Percentiles rank a stretch among this genome's conserved stretches.
Conservation (phyloP, 495 filamentous ascomycete species). For the Aspergillus diversus region DNA sequence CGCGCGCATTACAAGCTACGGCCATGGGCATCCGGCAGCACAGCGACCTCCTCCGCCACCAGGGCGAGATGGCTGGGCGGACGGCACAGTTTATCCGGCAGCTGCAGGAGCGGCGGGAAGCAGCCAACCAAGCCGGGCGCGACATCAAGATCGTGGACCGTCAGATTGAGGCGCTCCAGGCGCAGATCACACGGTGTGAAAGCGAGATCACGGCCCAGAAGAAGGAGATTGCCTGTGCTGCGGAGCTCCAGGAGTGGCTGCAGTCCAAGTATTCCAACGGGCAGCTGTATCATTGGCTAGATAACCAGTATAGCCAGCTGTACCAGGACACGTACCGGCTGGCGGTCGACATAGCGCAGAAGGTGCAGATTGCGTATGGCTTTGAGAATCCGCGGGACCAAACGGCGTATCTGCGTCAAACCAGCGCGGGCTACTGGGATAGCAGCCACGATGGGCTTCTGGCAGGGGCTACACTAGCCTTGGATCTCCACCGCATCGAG, state of each 20-base stretch:
- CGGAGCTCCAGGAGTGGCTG: constrained; percentile 26
- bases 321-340: constrained; percentile 27
- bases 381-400: constrained; percentile 25
- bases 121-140: constrained; percentile 31
- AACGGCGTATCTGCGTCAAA: neutral
- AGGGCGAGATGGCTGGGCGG: neutral
- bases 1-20: neutral
- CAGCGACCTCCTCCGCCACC: neutral
- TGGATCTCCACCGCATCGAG: constrained; percentile 33
- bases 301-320: constrained; percentile 8
- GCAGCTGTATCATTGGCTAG: constrained; percentile 38
- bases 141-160: constrained; percentile 37
- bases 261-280: constrained; percentile 36
- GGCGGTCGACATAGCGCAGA: constrained; percentile 24
- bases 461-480: constrained; percentile 27
- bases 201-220: constrained; percentile 36
- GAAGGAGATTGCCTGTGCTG: constrained; percentile 19
- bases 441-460: constrained; percentile 32
- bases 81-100: constrained; percentile 20
- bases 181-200: constrained; percentile 16
- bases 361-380: constrained; percentile 27
- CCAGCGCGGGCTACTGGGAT: constrained; percentile 28
- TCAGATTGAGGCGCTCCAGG: constrained; percentile 30
- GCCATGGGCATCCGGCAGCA: neutral
- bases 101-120: constrained; percentile 30